Evolutionary conservation across 306 rosid genomes (phyloP).

Genomic region (Cercis canadensis): DNA sequence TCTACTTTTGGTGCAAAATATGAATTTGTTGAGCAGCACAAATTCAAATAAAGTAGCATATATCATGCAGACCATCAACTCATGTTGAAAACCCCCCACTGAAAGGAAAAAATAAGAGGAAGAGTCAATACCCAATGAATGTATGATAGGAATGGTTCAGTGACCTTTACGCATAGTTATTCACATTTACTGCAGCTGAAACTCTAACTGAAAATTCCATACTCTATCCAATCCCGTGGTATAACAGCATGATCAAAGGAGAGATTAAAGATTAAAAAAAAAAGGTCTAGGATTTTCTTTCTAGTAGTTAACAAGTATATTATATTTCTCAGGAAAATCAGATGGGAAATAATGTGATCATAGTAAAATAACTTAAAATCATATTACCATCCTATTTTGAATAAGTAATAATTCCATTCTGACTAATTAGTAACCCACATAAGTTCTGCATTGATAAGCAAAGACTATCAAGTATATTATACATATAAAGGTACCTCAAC

Average conservation of each 20-base stretch:
- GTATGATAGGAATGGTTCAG: not conserved
- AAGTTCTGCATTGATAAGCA: too few relatives aligned
- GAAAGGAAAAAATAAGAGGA: not conserved
- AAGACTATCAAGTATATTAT: too few relatives aligned
- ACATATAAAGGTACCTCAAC: too few relatives aligned
- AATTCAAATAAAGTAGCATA: conserved; percentile 15
- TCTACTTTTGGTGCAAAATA: not conserved
- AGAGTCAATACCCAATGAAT: not conserved
- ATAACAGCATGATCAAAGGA: not conserved
- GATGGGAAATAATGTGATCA: too few relatives aligned
- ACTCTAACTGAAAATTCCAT: not conserved
- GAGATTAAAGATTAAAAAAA: too few relatives aligned
- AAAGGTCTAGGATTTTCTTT: too few relatives aligned
- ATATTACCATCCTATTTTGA: too few relatives aligned
- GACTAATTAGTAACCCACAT: too few relatives aligned
- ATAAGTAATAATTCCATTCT: too few relatives aligned
- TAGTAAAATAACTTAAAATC: too few relatives aligned
- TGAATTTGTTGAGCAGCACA: not conserved
- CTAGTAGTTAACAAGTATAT: too few relatives aligned
- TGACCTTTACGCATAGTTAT: not conserved
- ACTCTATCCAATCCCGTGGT: not conserved
- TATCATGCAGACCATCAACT: not conserved
- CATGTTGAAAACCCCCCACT: not conserved
- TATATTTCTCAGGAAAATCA: too few relatives aligned
- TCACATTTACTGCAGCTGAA: not conserved